Base-by-base conservation (phyloP, 768 basidiomycete species). In the Lentinula detonsa region DNA sequence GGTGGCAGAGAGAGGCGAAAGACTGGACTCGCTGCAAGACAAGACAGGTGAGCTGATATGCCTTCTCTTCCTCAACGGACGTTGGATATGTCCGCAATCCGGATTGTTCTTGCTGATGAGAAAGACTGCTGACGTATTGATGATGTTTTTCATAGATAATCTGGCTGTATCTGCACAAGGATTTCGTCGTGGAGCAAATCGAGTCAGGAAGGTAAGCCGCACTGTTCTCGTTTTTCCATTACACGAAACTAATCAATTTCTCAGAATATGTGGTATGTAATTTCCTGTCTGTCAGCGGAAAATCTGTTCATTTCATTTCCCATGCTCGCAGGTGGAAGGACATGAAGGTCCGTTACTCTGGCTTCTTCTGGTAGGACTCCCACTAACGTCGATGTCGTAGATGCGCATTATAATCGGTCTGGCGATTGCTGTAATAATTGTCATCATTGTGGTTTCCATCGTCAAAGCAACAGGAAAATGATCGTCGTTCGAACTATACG, bases 91-190 rank as follows among this genome's bases (percentile, higher is more conserved):
- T n/a, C 21, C 21, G 37, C 9, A 9, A 21, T 15, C 54, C n/a
- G 23, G 42, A 28, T 42, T 9, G 39, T 37, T 45, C 11, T n/a
- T 0, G 35, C 18, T 11, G 52, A 4, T n/a, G 16, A 21, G 11
- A 42, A 28, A 28, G 54, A 37, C 16, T 28, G 18, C 10, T 18
- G 9, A 11, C 18, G n/a, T 39, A 18, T 37, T 51, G 21, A 54
- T 40, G 18, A 9, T 21, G 33, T 50, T 5, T 37, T 49, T 40
- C 18, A 57, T 49, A 97, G 97, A 99, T 76, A 97, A 90, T 71
- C 85, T 99, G 60, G 96, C 97, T 34, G 92, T 96, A 45, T 97
- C 95, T 28, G 97, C 97, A n/a, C 96, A 99, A 78, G 94, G 95
- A 31, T 99, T 99, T 86, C 88, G 95, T 64, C 84, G 94, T 65